phyloP scores from a whole-genome alignment of 345 rosid species.

The Salix suchowensis region DNA sequence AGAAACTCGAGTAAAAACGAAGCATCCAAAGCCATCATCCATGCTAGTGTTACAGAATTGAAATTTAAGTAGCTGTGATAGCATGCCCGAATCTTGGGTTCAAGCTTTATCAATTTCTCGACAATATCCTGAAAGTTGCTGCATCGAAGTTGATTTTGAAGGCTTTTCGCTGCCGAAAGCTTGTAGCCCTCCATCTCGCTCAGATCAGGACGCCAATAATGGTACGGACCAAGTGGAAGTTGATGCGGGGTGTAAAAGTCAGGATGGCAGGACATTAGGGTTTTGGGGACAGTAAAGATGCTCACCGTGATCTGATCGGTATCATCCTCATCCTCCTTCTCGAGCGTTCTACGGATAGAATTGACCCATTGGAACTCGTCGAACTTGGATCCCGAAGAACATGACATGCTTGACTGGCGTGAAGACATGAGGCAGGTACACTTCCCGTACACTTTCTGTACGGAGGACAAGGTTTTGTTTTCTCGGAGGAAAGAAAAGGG shows the following conservation, averaged over 20 bases:
- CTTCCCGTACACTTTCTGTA: no score
- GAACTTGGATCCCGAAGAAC: conserved; percentile 19
- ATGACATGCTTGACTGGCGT: no score
- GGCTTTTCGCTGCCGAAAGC: conserved; percentile 41
- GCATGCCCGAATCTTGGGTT: conserved; percentile 40
- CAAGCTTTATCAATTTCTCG: conserved; percentile 32
- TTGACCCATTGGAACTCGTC: conserved; percentile 54
- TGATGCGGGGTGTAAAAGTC: conserved; percentile 57
- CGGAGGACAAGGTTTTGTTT: no score
- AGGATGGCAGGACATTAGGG: conserved; percentile 35
- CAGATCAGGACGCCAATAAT: conserved; percentile 53
- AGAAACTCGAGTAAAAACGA: conserved; percentile 60
- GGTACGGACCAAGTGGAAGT: conserved; percentile 70
- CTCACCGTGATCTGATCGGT: conserved; percentile 24
- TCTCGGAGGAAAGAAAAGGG: no score
- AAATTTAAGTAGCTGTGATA: conserved; percentile 46
- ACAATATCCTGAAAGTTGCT: conserved; percentile 39
- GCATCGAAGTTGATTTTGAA: conserved; percentile 26
- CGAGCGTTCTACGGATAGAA: conserved; percentile 8
- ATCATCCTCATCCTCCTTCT: conserved; percentile 47
- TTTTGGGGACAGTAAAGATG: conserved; percentile 61
- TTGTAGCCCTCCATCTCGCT: conserved; percentile 60
- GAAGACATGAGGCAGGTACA: neutral
- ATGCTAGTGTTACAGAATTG: conserved; percentile 45
- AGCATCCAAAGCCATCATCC: conserved; percentile 71